Conservation (phyloP, 495 filamentous ascomycete species). For the Venustampulla echinocandica region DNA sequence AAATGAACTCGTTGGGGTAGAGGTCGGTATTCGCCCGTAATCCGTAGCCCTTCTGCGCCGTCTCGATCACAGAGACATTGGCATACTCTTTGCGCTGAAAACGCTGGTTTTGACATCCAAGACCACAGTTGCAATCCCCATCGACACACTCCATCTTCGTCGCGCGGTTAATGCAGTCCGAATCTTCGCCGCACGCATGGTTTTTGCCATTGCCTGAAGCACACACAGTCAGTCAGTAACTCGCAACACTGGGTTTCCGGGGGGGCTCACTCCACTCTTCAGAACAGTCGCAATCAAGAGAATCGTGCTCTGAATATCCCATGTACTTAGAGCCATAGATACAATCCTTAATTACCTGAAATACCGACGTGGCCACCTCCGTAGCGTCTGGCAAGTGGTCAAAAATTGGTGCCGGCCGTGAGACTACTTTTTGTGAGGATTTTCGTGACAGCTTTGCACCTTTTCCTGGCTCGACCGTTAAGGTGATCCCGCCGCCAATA, state of each 20-base stretch:
- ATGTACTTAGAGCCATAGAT: constrained; percentile 83
- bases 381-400: constrained; percentile 64
- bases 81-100: constrained; percentile 90
- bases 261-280: constrained; percentile 87
- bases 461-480: constrained; percentile 60
- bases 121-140: constrained; percentile 75
- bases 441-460: constrained; percentile 67
- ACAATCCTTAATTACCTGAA: constrained; percentile 72
- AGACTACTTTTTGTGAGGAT: constrained; percentile 57
- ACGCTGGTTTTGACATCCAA: constrained; percentile 85
- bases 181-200: constrained; percentile 87
- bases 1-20: constrained; percentile 80
- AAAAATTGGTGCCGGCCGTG: constrained; percentile 56
- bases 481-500: constrained; percentile 49
- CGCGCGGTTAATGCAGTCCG: constrained; percentile 96
- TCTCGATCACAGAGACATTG: constrained; percentile 88
- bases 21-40: constrained; percentile 73
- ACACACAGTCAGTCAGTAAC: constrained; percentile 28
- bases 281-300: constrained; percentile 88
- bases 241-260: constrained; percentile 5
- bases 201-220: constrained; percentile 61
- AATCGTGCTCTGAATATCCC: constrained; percentile 80
- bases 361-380: constrained; percentile 62
- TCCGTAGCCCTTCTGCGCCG: constrained; percentile 93
- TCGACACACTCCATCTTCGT: constrained; percentile 95